A percentile compares a stretch with the other conserved stretches of the same genome.
Evolutionary conservation across 2,329 filamentous ascomycete species (phyloP).

Genomic region (Colletotrichum cuscutae): DNA sequence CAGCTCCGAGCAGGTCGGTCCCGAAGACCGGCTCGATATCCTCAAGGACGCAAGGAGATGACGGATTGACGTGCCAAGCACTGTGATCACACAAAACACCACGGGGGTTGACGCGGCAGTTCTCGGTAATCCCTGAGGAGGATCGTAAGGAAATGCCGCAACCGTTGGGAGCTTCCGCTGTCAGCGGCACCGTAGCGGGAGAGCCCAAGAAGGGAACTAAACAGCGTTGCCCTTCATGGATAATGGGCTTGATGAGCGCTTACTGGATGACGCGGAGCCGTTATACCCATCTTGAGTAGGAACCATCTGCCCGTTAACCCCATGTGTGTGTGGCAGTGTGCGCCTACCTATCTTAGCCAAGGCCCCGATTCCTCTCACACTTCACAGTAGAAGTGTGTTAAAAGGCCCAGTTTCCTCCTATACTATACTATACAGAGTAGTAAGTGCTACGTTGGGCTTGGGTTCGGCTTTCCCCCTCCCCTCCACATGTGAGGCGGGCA

Average conservation of each 20-base stretch:
- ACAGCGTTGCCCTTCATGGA: neutral
- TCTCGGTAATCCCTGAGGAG: neutral
- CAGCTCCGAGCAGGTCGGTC: neutral
- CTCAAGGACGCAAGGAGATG: neutral
- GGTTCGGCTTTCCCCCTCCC: neutral
- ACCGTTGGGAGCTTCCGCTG: neutral
- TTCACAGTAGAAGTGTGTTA: no score
- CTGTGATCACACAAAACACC: neutral
- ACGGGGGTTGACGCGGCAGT: slow-evolving; percentile 26
- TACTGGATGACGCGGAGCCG: slow-evolving; percentile 4
- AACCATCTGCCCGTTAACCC: neutral
- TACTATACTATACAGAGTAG: no score
- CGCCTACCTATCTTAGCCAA: no score
- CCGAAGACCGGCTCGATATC: neutral
- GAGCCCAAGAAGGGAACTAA: neutral
- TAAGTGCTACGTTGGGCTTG: neutral
- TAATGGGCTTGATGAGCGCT: neutral
- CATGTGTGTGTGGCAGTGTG: no score
- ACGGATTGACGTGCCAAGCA: slow-evolving; percentile 8
- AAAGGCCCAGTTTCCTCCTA: no score
- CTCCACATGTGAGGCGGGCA: neutral
- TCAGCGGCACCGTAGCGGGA: neutral
- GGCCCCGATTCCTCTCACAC: no score
- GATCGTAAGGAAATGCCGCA: slow-evolving; percentile 28
- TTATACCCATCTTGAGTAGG: neutral